Conservation (phyloP, 352 stramenopile species). For the Pythium dissotocum region DNA sequence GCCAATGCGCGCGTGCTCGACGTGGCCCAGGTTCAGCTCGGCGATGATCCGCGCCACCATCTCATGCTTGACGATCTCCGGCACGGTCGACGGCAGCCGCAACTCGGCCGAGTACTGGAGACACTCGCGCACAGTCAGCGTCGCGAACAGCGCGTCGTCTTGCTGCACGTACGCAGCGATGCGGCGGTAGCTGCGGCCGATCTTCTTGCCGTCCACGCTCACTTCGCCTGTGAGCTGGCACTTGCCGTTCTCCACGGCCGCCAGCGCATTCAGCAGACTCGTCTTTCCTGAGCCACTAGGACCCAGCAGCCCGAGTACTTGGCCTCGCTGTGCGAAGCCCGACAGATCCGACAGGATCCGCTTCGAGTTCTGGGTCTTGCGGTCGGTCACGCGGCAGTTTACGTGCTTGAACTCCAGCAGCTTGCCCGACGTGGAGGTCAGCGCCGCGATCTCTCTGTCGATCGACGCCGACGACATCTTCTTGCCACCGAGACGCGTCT, state of each 20-base stretch:
- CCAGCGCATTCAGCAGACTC: slow-evolving; percentile 77
- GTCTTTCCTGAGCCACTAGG: slow-evolving; percentile 85
- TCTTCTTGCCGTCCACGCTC: slow-evolving; percentile 53
- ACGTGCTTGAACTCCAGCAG: slow-evolving; percentile 60
- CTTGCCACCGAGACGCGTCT: slow-evolving; percentile 30
- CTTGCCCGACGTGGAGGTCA: slow-evolving; percentile 42
- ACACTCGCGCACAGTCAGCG: slow-evolving; percentile 83
- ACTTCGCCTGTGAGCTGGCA: slow-evolving; percentile 57
- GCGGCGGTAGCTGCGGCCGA: slow-evolving; percentile 63
- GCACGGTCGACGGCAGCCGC: slow-evolving; percentile 50
- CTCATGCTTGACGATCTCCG: slow-evolving; percentile 53
- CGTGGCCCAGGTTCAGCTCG: slow-evolving; percentile 72
- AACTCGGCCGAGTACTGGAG: slow-evolving; percentile 84
- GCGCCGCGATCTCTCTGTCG: slow-evolving; percentile 47
- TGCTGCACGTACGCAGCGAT: slow-evolving; percentile 89
- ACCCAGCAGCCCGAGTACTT: slow-evolving; percentile 72
- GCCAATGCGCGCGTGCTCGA: slow-evolving; percentile 63
- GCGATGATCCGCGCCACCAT: slow-evolving; percentile 72
- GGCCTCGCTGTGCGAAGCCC: slow-evolving; percentile 47
- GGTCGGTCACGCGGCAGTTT: slow-evolving; percentile 41
- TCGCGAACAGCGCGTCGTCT: slow-evolving; percentile 81
- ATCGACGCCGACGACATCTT: slow-evolving; percentile 25
- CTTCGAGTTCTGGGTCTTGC: slow-evolving; percentile 22
- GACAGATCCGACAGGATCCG: slow-evolving; percentile 66
- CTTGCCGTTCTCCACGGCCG: slow-evolving; percentile 66